Base-by-base conservation (phyloP, 1,284 basidiomycete genomes). In the Bondarzewia mesenterica region DNA sequence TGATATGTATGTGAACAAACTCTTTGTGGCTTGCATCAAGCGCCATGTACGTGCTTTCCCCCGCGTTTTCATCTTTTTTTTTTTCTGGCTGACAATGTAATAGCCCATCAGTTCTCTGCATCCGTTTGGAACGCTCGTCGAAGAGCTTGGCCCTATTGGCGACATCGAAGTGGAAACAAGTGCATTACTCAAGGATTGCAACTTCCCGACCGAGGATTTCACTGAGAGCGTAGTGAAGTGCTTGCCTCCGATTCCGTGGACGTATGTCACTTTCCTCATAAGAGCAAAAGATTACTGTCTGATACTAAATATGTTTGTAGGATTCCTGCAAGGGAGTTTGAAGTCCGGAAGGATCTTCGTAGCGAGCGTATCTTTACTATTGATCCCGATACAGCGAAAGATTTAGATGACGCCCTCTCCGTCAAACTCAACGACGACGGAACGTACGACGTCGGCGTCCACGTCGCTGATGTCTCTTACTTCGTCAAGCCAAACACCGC, bases 1-100 rank as follows among this genome's bases (percentile, higher is more conserved):
- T 6, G 94, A 96, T 53, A 77, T 78, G 5, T 99, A 98, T 64
- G 82, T 84, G 29, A 82, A 95, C 69, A 89, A 84, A 59, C 74
- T 99, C 38, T 99, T 99, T 61, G 93, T 98, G 52, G 94, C 95
- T 20, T 97, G 93, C 63, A 99, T 99, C 72, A 99, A 99, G 70
- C 89, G 96, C 75, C 85, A 92, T 61, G 83, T 89, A 63, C 57
- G 85, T 73, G 18, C 12, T 43, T 21, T 32, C 46, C 32, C 46
- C 50, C 38, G 22, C 45, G 41, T 50, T 32, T 21, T 16, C 15
- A 5, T 32, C 44, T 20, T 25, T 46, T 53, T 51, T 46, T 40
- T 25, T 51, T 12, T 12, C 29, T 10, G n/a, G 20, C 56, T 44
- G 52, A 42, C 48, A 38, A n/a, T n/a, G n/a, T n/a, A 52, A 22